Conservation (phyloP, 2,329 filamentous ascomycete genomes). For the Aphanoascus verrucosus region DNA sequence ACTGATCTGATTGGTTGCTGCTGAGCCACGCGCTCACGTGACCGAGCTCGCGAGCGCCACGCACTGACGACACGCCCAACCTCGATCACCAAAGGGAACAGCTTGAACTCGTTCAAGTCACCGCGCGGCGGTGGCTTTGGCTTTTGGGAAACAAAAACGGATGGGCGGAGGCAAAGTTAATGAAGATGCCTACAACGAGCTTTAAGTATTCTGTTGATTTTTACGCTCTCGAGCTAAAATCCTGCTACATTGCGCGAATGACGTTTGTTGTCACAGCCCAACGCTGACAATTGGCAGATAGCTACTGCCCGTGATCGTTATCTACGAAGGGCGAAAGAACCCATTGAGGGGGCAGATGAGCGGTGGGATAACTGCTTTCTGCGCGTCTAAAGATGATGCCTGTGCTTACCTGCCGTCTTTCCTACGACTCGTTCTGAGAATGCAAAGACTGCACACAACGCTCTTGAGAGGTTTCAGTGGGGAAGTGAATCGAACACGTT, state of each 20-base stretch:
- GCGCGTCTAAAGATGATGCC: neutral
- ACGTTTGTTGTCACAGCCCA: constrained; percentile 5
- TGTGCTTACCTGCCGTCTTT: neutral
- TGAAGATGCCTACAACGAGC: neutral
- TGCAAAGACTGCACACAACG: neutral
- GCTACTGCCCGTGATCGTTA: neutral
- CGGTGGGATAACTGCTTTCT: neutral
- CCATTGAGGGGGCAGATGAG: neutral
- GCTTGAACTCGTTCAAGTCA: too few relatives aligned
- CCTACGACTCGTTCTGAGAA: neutral
- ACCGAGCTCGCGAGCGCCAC: neutral
- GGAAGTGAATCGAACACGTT: neutral
- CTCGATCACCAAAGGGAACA: neutral
- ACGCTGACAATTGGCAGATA: constrained; percentile 7
- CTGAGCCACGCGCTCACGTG: neutral
- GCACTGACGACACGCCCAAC: neutral
- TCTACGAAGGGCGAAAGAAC: neutral
- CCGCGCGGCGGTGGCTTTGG: too few relatives aligned
- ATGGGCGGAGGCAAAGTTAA: neutral
- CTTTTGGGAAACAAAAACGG: neutral
- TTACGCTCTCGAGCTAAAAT: neutral
- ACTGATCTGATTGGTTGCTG: neutral
- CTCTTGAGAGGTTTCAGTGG: neutral
- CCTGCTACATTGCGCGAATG: neutral
- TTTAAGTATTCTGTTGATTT: constrained; percentile 1